A percentile compares a stretch with the other conserved stretches of the same genome.
phyloP scores from a whole-genome alignment of 768 basidiomycete species.

The Trametes coccinea region DNA sequence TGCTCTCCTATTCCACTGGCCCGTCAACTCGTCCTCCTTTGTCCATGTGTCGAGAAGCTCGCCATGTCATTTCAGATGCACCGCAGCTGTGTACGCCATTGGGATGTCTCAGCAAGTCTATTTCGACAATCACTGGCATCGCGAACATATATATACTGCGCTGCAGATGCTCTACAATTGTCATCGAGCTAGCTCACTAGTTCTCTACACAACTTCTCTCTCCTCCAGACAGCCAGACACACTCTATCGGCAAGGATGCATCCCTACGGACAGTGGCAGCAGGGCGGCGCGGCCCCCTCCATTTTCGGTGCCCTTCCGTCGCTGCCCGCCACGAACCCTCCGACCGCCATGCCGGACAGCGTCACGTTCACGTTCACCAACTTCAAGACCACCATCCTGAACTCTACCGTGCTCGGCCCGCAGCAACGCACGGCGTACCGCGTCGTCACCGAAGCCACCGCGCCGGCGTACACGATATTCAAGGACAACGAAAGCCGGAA shows the following conservation, averaged over 20 bases:
- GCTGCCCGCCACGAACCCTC: constrained; percentile 33
- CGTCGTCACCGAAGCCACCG: constrained; percentile 49
- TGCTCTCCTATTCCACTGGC: neutral
- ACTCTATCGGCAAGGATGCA: constrained; percentile 21
- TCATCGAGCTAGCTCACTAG: neutral
- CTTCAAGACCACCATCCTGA: constrained; percentile 52
- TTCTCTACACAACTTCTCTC: neutral
- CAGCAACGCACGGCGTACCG: constrained; percentile 49
- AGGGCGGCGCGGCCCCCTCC: constrained; percentile 43
- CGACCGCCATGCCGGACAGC: constrained; percentile 32
- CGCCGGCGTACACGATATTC: constrained; percentile 55
- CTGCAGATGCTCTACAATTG: neutral
- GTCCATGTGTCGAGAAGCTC: neutral
- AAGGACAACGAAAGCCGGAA: constrained; percentile 49
- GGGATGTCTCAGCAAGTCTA: constrained; percentile 4
- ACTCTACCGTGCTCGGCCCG: constrained; percentile 54
- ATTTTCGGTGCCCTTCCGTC: constrained; percentile 65
- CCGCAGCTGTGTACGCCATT: neutral
- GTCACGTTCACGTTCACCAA: constrained; percentile 51
- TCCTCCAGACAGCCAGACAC: neutral
- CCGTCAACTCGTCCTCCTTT: neutral
- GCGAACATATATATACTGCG: constrained; percentile 6
- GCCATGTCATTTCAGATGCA: neutral
- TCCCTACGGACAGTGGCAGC: constrained; percentile 28
- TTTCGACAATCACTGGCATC: neutral